phyloP scores from a whole-genome alignment of 805 yeast genomes.

The Zygosaccharomyces pseudorouxii region DNA sequence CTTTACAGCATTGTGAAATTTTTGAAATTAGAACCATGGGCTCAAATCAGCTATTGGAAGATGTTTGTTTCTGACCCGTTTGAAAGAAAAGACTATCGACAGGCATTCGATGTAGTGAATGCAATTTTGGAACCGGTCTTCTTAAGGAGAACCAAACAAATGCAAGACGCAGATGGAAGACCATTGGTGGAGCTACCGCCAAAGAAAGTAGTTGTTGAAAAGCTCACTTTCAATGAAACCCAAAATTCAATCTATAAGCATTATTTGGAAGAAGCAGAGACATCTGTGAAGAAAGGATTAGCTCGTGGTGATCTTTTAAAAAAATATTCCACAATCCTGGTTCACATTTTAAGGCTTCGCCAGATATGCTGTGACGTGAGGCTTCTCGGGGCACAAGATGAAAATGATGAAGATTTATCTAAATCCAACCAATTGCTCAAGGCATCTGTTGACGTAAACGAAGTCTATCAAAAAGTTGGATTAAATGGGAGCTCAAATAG shows the following conservation, averaged over 20 bases:
- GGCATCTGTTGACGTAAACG: slow-evolving; percentile 7
- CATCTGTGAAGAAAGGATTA: slow-evolving; percentile 54
- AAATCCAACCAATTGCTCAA: slow-evolving; percentile 12
- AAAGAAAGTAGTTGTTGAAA: slow-evolving; percentile 66
- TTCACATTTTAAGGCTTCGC: slow-evolving; percentile 76
- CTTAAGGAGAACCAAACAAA: slow-evolving; percentile 78
- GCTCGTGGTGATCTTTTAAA: slow-evolving; percentile 63
- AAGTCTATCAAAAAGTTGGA: background rate
- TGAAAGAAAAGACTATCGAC: slow-evolving; percentile 62
- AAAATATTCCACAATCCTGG: slow-evolving; percentile 71
- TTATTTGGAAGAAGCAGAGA: slow-evolving; percentile 62
- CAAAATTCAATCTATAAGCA: slow-evolving; percentile 66
- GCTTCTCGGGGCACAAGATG: slow-evolving; percentile 47
- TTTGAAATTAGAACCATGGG: slow-evolving; percentile 84
- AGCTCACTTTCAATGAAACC: slow-evolving; percentile 56
- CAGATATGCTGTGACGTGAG: slow-evolving; percentile 86
- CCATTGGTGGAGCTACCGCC: slow-evolving; percentile 72
- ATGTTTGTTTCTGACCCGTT: slow-evolving; percentile 80
- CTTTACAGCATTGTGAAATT: slow-evolving; percentile 72
- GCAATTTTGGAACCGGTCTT: slow-evolving; percentile 79
- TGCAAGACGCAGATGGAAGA: slow-evolving; percentile 69
- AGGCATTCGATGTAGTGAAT: slow-evolving; percentile 80
- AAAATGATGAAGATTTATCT: slow-evolving; percentile 47
- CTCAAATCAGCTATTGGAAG: slow-evolving; percentile 79
- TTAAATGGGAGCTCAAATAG: background rate